Percentiles rank a stretch among this genome's conserved stretches.
Conservation (phyloP, 176 grass and related monocot genomes). For the Sorghum bicolor region Sorghum_bicolor_NCBIv3 NC_012872.2:44641501-44642000, state of each 20-base stretch:
- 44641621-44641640: constrained; percentile 35
- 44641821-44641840: constrained; percentile 10
- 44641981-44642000: too few species aligned
- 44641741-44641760: constrained; percentile 96
- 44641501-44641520: constrained; percentile 92
- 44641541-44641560: constrained; percentile 69
- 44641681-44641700: constrained; percentile 58
- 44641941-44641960: too few species aligned
- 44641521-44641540: constrained; percentile 95
- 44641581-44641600: constrained; percentile 69
- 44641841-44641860: constrained; percentile 13
- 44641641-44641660: constrained; percentile 57
- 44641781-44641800: background rate
- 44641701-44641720: constrained; percentile 76
- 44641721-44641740: constrained; percentile 89
- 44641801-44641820: background rate
- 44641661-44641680: constrained; percentile 67
- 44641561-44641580: constrained; percentile 89
- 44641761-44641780: constrained; percentile 52
- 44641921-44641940: too few species aligned
- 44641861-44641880: background rate
- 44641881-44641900: background rate
- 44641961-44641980: too few species aligned
- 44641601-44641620: constrained; percentile 54
- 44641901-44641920: too few species aligned